These are phyloP conservation scores for Wolfiporia cocos DNA, from an alignment of 1,284 basidiomycete species.

Conservation along the genomic window DNA sequence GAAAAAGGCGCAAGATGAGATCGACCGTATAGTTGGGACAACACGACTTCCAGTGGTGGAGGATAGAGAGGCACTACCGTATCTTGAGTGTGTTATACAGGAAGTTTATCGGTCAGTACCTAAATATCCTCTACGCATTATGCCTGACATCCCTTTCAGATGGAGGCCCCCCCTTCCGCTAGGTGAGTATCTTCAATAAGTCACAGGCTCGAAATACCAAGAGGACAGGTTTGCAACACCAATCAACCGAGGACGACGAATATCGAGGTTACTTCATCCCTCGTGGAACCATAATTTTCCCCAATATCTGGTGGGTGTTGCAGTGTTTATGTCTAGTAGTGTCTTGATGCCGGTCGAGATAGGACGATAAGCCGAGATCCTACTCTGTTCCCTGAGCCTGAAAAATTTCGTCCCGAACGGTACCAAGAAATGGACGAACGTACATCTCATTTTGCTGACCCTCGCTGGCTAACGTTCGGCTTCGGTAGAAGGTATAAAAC, in stretches of 20 bases:
- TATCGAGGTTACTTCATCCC: slow-evolving; percentile 14
- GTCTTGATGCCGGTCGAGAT: neutral
- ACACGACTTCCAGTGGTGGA: slow-evolving; percentile 9
- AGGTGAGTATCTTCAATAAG: slow-evolving; percentile 6
- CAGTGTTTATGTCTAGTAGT: neutral
- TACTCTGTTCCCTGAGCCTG: neutral
- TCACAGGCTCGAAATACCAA: neutral
- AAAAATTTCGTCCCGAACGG: neutral
- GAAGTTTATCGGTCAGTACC: slow-evolving; percentile 3
- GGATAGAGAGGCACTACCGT: slow-evolving; percentile 9
- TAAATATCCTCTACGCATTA: slow-evolving; percentile 3
- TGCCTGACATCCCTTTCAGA: slow-evolving; percentile 1
- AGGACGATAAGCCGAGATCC: neutral
- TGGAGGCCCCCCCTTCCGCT: slow-evolving; percentile 16
- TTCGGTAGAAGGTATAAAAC: neutral
- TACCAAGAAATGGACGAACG: neutral
- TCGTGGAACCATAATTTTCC: neutral
- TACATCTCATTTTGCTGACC: too few relatives aligned
- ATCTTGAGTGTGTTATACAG: slow-evolving; percentile 9
- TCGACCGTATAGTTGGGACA: slow-evolving; percentile 9
- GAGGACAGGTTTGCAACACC: slow-evolving; percentile 9
- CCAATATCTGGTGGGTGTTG: slow-evolving; percentile 9
- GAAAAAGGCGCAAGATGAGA: slow-evolving; percentile 8
- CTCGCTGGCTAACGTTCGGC: too few relatives aligned
- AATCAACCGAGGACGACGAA: slow-evolving; percentile 7